Evolutionary conservation across 2,329 filamentous ascomycete genomes (phyloP).

Genomic region (Aspergillus sp.): DNA sequence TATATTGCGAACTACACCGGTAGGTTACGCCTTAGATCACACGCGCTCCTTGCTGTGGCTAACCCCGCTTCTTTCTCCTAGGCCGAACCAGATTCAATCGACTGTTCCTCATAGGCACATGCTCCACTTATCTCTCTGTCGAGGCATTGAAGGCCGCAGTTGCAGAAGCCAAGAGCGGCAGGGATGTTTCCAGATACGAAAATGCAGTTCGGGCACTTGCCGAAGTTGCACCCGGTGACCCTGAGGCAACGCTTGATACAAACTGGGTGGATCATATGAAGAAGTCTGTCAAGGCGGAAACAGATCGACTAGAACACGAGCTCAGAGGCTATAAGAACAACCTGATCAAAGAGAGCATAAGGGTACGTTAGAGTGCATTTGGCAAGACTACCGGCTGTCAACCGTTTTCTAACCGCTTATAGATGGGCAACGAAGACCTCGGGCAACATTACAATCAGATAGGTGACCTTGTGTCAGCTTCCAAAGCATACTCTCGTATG

Average conservation of each 20-base stretch:
- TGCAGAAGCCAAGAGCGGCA: constrained; percentile 71
- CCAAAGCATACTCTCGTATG: constrained; percentile 82
- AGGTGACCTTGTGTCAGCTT: constrained; percentile 71
- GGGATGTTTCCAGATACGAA: constrained; percentile 71
- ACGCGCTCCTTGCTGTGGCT: neutral
- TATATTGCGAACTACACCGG: constrained; percentile 90
- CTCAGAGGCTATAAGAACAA: constrained; percentile 95
- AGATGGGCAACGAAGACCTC: constrained; percentile 95
- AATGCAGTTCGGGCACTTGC: constrained; percentile 67
- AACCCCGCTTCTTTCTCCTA: constrained; percentile 37
- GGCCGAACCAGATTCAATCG: constrained; percentile 80
- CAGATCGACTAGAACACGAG: constrained; percentile 76
- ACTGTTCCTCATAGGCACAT: constrained; percentile 76
- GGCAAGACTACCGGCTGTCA: neutral
- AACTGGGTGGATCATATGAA: constrained; percentile 74
- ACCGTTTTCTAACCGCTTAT: constrained; percentile 10
- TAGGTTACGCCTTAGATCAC: constrained; percentile 41
- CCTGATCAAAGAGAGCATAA: constrained; percentile 92
- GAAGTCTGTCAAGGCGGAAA: constrained; percentile 68
- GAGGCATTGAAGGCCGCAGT: constrained; percentile 82
- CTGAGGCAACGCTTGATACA: constrained; percentile 66
- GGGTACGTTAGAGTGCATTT: constrained; percentile 56
- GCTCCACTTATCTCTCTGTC: constrained; percentile 71
- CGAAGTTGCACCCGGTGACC: constrained; percentile 64
- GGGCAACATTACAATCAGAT: constrained; percentile 79